Base-by-base conservation (phyloP, 352 stramenopile genomes). In the Phytophthora nicotianae region DNA sequence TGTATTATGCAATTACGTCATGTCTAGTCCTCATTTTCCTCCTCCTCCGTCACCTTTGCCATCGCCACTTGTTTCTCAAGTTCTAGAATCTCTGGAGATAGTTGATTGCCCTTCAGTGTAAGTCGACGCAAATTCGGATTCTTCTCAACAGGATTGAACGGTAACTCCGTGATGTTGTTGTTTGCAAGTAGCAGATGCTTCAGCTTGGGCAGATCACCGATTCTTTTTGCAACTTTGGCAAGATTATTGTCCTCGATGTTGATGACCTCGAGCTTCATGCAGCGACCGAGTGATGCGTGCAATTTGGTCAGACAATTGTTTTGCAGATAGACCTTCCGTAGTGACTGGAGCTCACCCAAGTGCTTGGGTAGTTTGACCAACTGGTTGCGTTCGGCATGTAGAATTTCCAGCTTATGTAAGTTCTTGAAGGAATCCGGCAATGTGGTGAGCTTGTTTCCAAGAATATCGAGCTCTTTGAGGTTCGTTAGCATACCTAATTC, bases 171-270 rank as follows among this genome's bases (percentile, higher is more conserved):
- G 60, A 97, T 87, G 5, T 80, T 38, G 70, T 97, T 97, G 68
- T 95, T 90, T 5, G 88, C 89, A 3, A 96, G 74, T 14, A 96
- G 62, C 37, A 97, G 51, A 55, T 95, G 83, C 65, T 83, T 84
- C 26, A 97, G 76, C 56, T 80, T 84, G 6, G 86, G 88, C 16
- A 97, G 45, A 3, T 89, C 77, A 13, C 81, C 87, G 23, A 96
- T 96, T 26, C 83, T 77, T 60, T 96, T 95, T 2, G 85, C 85
- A 23, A 97, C 84, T 76, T 92, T 93, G 4, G 49, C 74, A 24
- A 96, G 72, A n/a, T 52, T 59, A 43, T 97, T 96, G 59, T 96
- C 74, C 56, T 96, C 89, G 2, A 88, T 71, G 52, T 96, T 97
- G 55, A 96, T 76, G 13, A 96, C 64, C 24, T 97, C 88, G 5